phyloP scores from a whole-genome alignment of 2,329 filamentous ascomycete species.

The Sporothrix luriei region DNA sequence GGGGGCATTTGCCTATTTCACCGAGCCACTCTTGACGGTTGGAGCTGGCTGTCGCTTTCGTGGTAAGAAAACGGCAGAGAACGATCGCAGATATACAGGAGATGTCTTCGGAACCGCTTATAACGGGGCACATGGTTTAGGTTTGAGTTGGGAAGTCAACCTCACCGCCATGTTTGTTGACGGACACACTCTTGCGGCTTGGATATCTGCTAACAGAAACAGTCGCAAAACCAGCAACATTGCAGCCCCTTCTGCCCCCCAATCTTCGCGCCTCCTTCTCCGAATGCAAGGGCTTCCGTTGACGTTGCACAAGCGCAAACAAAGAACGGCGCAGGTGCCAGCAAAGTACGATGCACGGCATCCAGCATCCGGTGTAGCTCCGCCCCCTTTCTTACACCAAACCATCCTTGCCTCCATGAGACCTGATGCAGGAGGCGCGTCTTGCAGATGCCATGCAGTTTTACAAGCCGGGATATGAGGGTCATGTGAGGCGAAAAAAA shows the following conservation, averaged over 20 bases:
- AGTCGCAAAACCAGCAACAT: not conserved
- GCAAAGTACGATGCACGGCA: not conserved
- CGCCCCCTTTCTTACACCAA: not conserved
- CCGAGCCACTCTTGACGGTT: not conserved
- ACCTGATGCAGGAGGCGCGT: conserved; percentile 1
- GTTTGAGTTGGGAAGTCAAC: too few species aligned
- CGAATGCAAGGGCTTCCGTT: not conserved
- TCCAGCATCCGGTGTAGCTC: conserved; percentile 1
- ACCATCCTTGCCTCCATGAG: not conserved
- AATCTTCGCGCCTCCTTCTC: not conserved
- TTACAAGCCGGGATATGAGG: conserved; percentile 21
- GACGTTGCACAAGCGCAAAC: not conserved
- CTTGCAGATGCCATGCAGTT: conserved; percentile 29
- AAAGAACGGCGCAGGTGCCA: not conserved
- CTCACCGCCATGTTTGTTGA: not conserved
- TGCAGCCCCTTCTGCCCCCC: not conserved
- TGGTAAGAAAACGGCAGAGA: not conserved
- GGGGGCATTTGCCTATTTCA: conserved; percentile 19
- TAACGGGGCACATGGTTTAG: not conserved
- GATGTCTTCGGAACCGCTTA: not conserved
- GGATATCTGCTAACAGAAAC: not conserved
- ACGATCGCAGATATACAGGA: not conserved
- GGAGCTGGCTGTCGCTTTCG: too few species aligned
- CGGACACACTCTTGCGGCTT: not conserved
- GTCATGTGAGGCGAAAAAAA: conserved; percentile 32